Conservation (phyloP, 2,329 filamentous ascomycete species). For the Xylariales sp. region DNA sequence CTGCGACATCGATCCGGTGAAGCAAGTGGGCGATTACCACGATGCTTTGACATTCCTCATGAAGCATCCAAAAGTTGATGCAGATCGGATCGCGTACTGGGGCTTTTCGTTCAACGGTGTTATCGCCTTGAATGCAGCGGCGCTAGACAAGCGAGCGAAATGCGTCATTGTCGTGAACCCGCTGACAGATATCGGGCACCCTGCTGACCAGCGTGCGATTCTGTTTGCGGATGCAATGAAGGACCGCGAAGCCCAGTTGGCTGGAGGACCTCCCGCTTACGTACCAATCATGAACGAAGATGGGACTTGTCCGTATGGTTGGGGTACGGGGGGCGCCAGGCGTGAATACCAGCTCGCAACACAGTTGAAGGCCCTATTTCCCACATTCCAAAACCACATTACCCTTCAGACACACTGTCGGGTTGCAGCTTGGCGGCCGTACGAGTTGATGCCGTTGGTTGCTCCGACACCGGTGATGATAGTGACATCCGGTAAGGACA, state of each 20-base stretch:
- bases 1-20: slow-evolving; percentile 30
- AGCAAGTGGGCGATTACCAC: slow-evolving; percentile 26
- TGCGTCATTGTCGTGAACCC: slow-evolving; percentile 21
- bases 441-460: neutral
- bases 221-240: slow-evolving; percentile 27
- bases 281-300: slow-evolving; percentile 28
- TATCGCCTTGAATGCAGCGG: slow-evolving; percentile 21
- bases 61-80: slow-evolving; percentile 32
- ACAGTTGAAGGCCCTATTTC: neutral
- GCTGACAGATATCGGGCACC: slow-evolving; percentile 11
- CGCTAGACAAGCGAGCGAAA: slow-evolving; percentile 22
- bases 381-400: neutral
- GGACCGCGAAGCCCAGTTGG: slow-evolving; percentile 34
- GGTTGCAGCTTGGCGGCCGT: neutral
- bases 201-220: slow-evolving; percentile 3
- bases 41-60: slow-evolving; percentile 42
- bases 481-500: slow-evolving; percentile 1
- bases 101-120: slow-evolving; percentile 26
- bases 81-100: slow-evolving; percentile 22
- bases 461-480: slow-evolving; percentile 2
- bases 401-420: slow-evolving; percentile 11
- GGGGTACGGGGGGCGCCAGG: slow-evolving; percentile 11
- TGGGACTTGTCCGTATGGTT: slow-evolving; percentile 32
- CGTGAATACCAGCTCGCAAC: neutral
- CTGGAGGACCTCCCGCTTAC: slow-evolving; percentile 32